A percentile compares a stretch with the other conserved stretches of the same genome.
These are phyloP conservation scores for Vitis riparia DNA, from an alignment of 164 flowering plant genomes.

Conservation along the genomic window DNA sequence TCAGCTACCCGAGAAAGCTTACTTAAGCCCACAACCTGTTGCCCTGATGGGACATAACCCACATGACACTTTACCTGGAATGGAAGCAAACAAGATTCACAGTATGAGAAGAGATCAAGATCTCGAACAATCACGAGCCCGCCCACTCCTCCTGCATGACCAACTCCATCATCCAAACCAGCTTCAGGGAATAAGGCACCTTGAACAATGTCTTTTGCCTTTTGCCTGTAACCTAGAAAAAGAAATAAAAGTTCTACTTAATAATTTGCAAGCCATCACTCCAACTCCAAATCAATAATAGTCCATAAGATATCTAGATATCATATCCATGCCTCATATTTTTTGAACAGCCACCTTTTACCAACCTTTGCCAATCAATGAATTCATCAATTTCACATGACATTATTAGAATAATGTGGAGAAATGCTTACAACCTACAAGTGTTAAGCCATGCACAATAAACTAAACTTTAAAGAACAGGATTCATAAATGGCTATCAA, in stretches of 20 bases:
- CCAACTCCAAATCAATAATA: neutral
- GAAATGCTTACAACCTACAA: neutral
- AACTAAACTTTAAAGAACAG: neutral
- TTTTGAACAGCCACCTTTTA: neutral
- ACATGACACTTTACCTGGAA: slow-evolving; percentile 91
- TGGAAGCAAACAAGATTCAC: slow-evolving; percentile 94
- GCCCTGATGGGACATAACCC: slow-evolving; percentile 89
- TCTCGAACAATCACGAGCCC: slow-evolving; percentile 91
- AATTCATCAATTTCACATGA: neutral
- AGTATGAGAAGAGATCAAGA: slow-evolving; percentile 82
- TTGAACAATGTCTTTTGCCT: slow-evolving; percentile 74
- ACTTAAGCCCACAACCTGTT: slow-evolving; percentile 85
- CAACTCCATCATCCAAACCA: slow-evolving; percentile 64
- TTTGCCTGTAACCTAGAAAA: slow-evolving; percentile 68
- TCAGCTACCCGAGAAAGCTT: slow-evolving; percentile 90
- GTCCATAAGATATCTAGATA: neutral
- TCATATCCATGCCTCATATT: neutral
- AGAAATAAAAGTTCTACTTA: neutral
- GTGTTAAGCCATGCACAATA: neutral
- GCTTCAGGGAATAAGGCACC: slow-evolving; percentile 93
- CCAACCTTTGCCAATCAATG: neutral
- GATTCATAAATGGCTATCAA: neutral
- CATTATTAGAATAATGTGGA: neutral
- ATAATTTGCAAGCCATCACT: neutral
- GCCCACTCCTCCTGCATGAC: slow-evolving; percentile 89